Base-by-base conservation (phyloP, 176 grass and related monocot species). In the Oryza rufipogon region DNA sequence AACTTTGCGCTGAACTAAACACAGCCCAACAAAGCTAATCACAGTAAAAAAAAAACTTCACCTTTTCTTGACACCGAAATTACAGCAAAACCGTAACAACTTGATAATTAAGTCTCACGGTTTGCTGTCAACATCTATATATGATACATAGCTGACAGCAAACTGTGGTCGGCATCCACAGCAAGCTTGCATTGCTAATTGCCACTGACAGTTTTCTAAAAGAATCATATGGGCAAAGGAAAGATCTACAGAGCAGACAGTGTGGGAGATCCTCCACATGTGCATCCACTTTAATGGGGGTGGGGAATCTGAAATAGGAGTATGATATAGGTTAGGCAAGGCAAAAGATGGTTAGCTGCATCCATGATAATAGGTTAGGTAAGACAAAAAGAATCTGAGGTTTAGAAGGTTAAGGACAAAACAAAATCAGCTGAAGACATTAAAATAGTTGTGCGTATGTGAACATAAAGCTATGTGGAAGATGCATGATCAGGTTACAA, bases 181-280 rank as follows among this genome's bases (percentile, higher is more conserved):
- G 54, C 54, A 9, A n/a, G 54, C 19, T 58, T 58, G 19, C 52
- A 8, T 58, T 58, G 6, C 54, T 9, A 20, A 56, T 56, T 56
- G 52, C 52, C 7, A 56, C n/a, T 58, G 6, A 20, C 19, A 58
- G 54, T 20, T 52, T 11, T 52, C 49, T 52, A 52, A 1, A 52
- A 16, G 49, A 52, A 52, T 52, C 12, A 52, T 52, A 15, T 17
- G 15, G 15, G 17, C 26, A 49, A 38, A 28, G 82, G 32, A 58
- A 77, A 32, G 9, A 15, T 0, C 1, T 5, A 16, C n/a, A 9
- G 58, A 63, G n/a, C 58, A 63, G 6, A 0, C 7, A 42, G 46
- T 4, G 15, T 7, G 34, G 30, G 68, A 73, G 22, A 73, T 82
- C 68, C 20, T 82, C 16, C 49, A 20, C 80, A 61, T 71, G 68